Base-by-base conservation (phyloP, 306 rosid species). In the Begonia fuchsioides region DNA sequence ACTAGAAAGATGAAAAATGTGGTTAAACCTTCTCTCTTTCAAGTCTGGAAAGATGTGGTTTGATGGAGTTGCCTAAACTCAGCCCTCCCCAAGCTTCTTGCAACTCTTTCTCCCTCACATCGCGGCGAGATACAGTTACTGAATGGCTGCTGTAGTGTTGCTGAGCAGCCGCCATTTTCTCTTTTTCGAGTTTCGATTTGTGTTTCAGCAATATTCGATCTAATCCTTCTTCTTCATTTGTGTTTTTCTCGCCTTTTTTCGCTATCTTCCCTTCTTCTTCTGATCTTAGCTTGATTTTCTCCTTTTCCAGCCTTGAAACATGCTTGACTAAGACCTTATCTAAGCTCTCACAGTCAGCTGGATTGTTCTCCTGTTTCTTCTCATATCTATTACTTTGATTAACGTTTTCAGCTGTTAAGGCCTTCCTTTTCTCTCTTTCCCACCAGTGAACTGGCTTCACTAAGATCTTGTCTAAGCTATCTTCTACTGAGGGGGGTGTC, bases 11-110 rank as follows among this genome's bases (percentile, higher is more conserved):
- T 10, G 10, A 12, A 15, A n/a, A 12, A 12, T 47, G 12, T 38
- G 12, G n/a, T 64, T 62, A 3, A 26, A 90, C 98, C 98, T 85
- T 90, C 43, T 90, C 98, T 13, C 67, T 62, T 68, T 90, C 80
- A 56, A 85, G 85, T 74, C 68, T 81, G 8, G 98, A 85, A 53
- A 75, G 59, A 63, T 62, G 66, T 52, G 92, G 92, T 74, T 55
- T 85, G 61, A 85, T 71, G 59, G 95, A 72, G 70, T 79, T 82
- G 44, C 95, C 95, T 64, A 90, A 65, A 68, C 92, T 64, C 59
- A 76, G 38, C 48, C 95, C 95, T 56, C 85, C 92, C 95, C 97
- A 90, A 12, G 76, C 72, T 62, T 82, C 90, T 60, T 81, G 81
- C 64, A 79, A 63, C 59, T 84, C 92, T 68, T 69, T 76, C 55